Base-by-base conservation (phyloP, 192 early-diverging fungal genomes). In the Coemansia sp. region DNA sequence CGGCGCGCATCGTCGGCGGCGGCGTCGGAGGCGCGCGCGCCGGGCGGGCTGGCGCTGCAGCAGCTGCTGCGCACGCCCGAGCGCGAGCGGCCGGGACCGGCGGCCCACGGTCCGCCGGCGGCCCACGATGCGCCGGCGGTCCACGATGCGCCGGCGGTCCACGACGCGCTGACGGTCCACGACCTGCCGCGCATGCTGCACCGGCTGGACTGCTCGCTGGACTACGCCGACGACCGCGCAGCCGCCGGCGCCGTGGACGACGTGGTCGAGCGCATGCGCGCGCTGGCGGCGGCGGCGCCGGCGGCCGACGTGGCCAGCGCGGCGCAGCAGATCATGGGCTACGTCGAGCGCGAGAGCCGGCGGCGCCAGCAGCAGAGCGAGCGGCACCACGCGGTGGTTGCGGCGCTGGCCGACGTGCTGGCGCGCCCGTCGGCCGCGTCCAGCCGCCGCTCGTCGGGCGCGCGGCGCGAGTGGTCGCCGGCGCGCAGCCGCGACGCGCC, bases 341-440 rank as follows among this genome's bases (percentile, higher is more conserved):
- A 75, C 21, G 54, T 75, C 22, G 72, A 75, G 58, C 57, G 62
- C 23, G 72, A 75, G 40, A 68, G 72, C 50, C 56, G 45, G 21
- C 72, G 72, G 12, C 35, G 72, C n/a, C 61, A 68, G 40, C 21
- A 53, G 47, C 72, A 75, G 44, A 75, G 72, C 58, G 66, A 75
- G 43, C 56, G 72, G 3, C 72, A 75, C 50, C 53, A 62, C 56
- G 32, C 55, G 7, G 46, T 75, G 3, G 66, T 68, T 11, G 50
- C 55, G n/a, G 66, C 61, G 21, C 62, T 75, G 56, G 66, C 72
- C 4, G 62, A 68, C 17, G 63, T 75, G 19, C 54, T 67, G 55
- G 42, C 62, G 21, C 70, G 45, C 22, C 51, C 51, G 27, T 67
- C 64, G 8, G 46, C 57, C 5, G 45, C 58, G 5, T 42, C 58